Base-by-base conservation (phyloP, 176 grass and related monocot species). In the Dactylis glomerata region DNA sequence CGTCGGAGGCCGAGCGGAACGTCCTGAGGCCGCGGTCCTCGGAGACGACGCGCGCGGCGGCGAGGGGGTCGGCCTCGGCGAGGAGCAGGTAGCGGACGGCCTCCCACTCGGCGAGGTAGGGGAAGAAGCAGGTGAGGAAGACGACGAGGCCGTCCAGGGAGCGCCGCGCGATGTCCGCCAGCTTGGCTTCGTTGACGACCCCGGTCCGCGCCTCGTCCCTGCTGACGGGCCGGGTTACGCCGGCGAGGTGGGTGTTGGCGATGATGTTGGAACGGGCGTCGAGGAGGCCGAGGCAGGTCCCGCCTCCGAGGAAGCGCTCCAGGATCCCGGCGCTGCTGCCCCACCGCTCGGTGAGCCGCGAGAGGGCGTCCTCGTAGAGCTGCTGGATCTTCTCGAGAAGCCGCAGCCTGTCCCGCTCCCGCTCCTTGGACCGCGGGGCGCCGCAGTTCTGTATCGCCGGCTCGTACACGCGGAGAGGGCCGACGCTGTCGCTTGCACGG, bases 51-150 rank as follows among this genome's bases (percentile, higher is more conserved):
- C 66, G 66, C 9, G 34, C 66, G 67, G 67, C 67, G 22, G 41
- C 36, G 2, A 69, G 22, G 4, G 67, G 67, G 67, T 69, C 36
- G 36, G 67, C 66, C 1, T 41, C 66, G 34, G 66, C 66, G 36
- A 69, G 66, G 66, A 69, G 10, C 20, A 69, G 66, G 66, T 41
- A 69, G 19, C 66, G 0, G 34, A 69, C 36, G 36, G 66, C 66
- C 36, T 40, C 66, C 66, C 66, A 69, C 22, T 10, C 67, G 33
- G 20, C 67, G 34, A 69, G 67, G 67, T 69, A 69, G 11, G 67
- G 67, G 67, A 69, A 69, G 67, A 69, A 69, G 67, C 67, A 69
- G 34, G 67, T 69, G 67, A 69, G 67, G 67, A 69, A 69, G 36
- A 36, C 10, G 67, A 69, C 67, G 67, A 69, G 67, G 36, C 67